Evolutionary conservation across 2,329 filamentous ascomycete species (phyloP).

Genomic region (Ploettnerulaceae sp.): DNA sequence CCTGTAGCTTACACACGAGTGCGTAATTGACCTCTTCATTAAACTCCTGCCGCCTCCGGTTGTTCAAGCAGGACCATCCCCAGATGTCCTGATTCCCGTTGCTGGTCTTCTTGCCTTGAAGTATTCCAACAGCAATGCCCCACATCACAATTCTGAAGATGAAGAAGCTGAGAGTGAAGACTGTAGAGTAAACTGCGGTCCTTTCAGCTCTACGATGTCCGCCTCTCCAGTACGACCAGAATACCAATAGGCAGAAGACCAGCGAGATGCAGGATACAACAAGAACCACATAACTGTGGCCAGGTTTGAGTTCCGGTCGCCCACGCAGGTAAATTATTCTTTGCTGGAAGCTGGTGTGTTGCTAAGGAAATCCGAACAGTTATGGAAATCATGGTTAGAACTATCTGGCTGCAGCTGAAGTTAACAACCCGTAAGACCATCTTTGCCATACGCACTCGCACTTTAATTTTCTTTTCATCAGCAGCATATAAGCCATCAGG

Average conservation of each 20-base stretch:
- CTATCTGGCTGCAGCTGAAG: constrained; percentile 94
- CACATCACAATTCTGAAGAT: constrained; percentile 90
- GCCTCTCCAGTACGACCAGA: constrained; percentile 81
- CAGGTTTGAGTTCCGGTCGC: constrained; percentile 72
- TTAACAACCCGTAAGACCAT: constrained; percentile 91
- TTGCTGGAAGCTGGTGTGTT: constrained; percentile 66
- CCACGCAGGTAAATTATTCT: constrained; percentile 84
- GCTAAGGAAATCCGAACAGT: constrained; percentile 90
- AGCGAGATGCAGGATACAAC: constrained; percentile 76
- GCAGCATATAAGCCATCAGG: constrained; percentile 32
- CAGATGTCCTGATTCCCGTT: constrained; percentile 83
- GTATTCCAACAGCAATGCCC: constrained; percentile 76
- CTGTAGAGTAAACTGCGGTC: constrained; percentile 88
- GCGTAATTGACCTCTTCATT: constrained; percentile 78
- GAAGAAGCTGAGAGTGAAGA: constrained; percentile 91
- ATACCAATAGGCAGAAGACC: constrained; percentile 70
- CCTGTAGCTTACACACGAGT: constrained; percentile 83
- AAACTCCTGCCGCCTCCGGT: constrained; percentile 73
- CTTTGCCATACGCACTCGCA: constrained; percentile 86
- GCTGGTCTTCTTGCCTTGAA: constrained; percentile 72
- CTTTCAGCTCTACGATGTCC: constrained; percentile 88
- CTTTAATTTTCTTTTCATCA: constrained; percentile 75
- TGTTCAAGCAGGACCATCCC: constrained; percentile 94
- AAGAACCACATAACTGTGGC: constrained; percentile 84
- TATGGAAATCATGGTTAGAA: constrained; percentile 83